These are phyloP conservation scores for Naganishia friedmannii DNA, from an alignment of 768 basidiomycete genomes.

Conservation along the genomic window DNA sequence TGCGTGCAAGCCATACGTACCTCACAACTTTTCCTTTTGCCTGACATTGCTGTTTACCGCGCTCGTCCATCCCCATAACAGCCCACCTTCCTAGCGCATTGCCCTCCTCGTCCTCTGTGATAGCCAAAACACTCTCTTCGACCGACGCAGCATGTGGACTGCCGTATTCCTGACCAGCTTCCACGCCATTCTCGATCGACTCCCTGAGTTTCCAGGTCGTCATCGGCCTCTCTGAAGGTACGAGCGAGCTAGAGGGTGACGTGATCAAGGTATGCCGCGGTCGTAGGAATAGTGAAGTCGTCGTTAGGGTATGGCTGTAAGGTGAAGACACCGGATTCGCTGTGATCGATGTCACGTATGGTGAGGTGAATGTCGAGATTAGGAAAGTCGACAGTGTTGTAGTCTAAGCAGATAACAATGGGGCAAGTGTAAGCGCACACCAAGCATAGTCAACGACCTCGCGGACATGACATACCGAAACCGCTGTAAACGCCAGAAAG, in stretches of 20 bases:
- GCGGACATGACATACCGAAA: slow-evolving; percentile 67
- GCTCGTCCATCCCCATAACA: slow-evolving; percentile 52
- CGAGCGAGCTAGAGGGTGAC: slow-evolving; percentile 61
- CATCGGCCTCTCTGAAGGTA: slow-evolving; percentile 52
- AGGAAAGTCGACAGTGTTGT: slow-evolving; percentile 62
- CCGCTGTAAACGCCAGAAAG: slow-evolving; percentile 66
- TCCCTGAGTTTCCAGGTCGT: slow-evolving; percentile 32
- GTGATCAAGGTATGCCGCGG: slow-evolving; percentile 73
- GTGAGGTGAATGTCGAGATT: slow-evolving; percentile 31
- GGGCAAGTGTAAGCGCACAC: background rate
- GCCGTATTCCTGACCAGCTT: slow-evolving; percentile 10
- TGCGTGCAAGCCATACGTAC: slow-evolving; percentile 54
- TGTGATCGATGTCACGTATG: slow-evolving; percentile 32
- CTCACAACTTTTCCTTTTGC: slow-evolving; percentile 64
- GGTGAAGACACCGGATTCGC: slow-evolving; percentile 40
- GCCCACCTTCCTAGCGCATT: slow-evolving; percentile 39
- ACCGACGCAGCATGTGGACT: slow-evolving; percentile 48
- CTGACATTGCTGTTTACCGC: slow-evolving; percentile 54
- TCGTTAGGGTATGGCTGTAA: slow-evolving; percentile 69
- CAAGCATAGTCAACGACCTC: slow-evolving; percentile 50
- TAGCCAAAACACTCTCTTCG: slow-evolving; percentile 73
- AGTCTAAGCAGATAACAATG: slow-evolving; percentile 33
- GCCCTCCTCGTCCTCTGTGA: slow-evolving; percentile 61
- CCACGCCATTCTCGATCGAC: slow-evolving; percentile 17
- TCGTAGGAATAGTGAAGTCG: slow-evolving; percentile 61